phyloP scores from a whole-genome alignment of 1,284 basidiomycete genomes.

The Ustilago loliicola region DNA sequence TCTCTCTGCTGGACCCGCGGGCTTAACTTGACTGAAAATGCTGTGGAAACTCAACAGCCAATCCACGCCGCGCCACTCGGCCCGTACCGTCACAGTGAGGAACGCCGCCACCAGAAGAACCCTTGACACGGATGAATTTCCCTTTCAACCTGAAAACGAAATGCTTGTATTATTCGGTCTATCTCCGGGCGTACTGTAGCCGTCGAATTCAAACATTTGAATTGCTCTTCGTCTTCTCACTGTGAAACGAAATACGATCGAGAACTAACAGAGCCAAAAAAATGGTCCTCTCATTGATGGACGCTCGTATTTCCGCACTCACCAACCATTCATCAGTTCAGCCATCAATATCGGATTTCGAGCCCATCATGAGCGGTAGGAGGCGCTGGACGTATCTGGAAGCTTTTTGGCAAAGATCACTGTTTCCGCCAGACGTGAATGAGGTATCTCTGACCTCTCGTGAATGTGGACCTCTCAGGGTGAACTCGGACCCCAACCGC shows the following conservation, averaged over 20 bases:
- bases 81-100: neutral
- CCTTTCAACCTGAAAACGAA: neutral
- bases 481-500: slow-evolving; percentile 15
- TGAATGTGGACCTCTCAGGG: neutral
- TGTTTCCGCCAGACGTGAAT: neutral
- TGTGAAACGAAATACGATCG: neutral
- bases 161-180: slow-evolving; percentile 9
- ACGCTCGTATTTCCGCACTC: slow-evolving; percentile 2
- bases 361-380: neutral
- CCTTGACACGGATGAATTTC: neutral
- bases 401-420: neutral
- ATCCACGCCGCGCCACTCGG: neutral
- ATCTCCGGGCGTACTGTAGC: neutral
- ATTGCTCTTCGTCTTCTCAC: neutral
- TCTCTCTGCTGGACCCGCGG: slow-evolving; percentile 11
- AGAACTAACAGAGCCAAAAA: slow-evolving; percentile 6
- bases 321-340: neutral
- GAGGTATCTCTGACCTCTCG: too few relatives aligned
- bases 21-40: neutral
- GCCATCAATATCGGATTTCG: neutral
- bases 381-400: neutral
- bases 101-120: neutral
- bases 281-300: neutral
- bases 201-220: neutral
- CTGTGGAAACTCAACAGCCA: neutral